Evolutionary conservation across 805 yeast species (phyloP), one percentile per base, ranked within the genome.

Genomic region (Suhomyces faveliae): DNA sequence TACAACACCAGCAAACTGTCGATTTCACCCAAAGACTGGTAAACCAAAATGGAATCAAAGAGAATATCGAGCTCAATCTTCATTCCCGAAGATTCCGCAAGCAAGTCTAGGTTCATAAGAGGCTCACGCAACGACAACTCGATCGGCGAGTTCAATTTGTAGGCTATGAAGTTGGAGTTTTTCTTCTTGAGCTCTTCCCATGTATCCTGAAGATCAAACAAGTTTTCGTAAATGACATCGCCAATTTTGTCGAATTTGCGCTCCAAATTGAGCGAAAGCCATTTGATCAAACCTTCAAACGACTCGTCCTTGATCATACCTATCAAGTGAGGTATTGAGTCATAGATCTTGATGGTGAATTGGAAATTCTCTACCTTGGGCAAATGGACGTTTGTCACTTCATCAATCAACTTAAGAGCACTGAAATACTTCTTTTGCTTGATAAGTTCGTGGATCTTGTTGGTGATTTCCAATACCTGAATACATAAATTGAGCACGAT

Each of bases 321-420:
- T 45, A 85, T 83, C 56, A 92, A 75, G 37, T 80, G 78, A 0
- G 97, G 96, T 3, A 92, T 80, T 0, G 96, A 84, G 33, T 79
- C 78, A 54, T 84, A 79, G 41, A 92, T 85, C 57, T 83, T 81
- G 40, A 79, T 77, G 15, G 95, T 80, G 63, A 92, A 89, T 37
- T 86, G 85, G 58, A 86, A 87, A 45, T 81, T 79, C 43, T 84
- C 85, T 25, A 83, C 85, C 47, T 83, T 87, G 50, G 85, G 86
- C 40, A 85, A 69, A 55, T 85, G 88, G 37, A 85, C 73, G 48
- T 78, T 79, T 35, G 84, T 82, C 52, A 92, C 71, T 58, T 84
- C 89, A 50, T 89, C 91, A 44, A 90, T 70, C 55, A 86, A 80
- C 63, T 89, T 89, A 56, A 94, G 78, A 0, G 97, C 97, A 50